Evolutionary conservation across 495 filamentous ascomycete genomes (phyloP), one percentile per base, ranked within the genome.

Genomic region (Xylaria telfairii): DNA sequence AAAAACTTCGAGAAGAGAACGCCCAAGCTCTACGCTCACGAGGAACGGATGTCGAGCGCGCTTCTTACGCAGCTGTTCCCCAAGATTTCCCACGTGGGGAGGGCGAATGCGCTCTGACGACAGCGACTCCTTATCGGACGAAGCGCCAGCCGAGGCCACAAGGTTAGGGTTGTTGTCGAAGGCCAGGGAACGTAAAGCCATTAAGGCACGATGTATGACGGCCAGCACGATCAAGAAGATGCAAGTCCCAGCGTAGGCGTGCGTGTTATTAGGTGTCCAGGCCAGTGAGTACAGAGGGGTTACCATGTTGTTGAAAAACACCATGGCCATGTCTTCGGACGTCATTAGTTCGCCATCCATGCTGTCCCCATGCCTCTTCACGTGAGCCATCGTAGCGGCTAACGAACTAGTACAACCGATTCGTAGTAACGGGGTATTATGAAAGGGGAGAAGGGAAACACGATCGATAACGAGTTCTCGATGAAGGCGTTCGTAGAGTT

Each of bases 141-240:
- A 19, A 3, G 30, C 5, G 13, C 13, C 24, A 56, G 53, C 26
- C 10, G 24, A 26, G 26, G 53, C 53, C 26, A 56, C 26, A 12
- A 56, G 53, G 13, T 56, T 56, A 3, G 53, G 53, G 15, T 56
- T 56, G 9, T 26, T 32, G 46, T 41, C 44, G 10, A 64, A n/a
- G 15, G 65, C 60, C n/a, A 65, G n/a, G 26, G 37, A 34, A 9
- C 69, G 69, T 4, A 89, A 81, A 4, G 91, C 92, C 42, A 91
- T 79, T 4, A 93, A 79, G n/a, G 79, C 81, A 32, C 92, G 89
- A 76, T 85, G 88, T 67, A 91, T 77, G 67, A 91, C 81, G 21
- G 89, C 87, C 37, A 95, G 86, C 28, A 90, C 59, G 76, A 93
- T 87, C 64, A 95, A 84, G 74, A 93, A 93, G 71, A 95, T 89